Base-by-base conservation (phyloP, 805 yeast species). In the Wickerhamiella cacticola region DNA sequence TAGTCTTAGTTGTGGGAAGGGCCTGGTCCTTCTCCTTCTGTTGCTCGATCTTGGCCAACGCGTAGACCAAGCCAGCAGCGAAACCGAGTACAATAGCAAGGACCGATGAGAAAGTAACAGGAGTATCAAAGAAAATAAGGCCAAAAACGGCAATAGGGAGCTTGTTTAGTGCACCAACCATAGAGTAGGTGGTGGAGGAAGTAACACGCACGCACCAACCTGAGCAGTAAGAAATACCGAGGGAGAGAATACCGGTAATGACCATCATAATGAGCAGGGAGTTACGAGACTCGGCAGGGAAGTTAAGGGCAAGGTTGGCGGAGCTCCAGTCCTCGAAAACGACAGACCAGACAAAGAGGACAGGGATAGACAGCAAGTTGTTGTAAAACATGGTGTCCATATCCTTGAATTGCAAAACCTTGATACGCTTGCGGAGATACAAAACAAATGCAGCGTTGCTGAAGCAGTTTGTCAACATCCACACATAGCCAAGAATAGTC, bases 181-280 rank as follows among this genome's bases (percentile, higher is more conserved):
- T 92, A 48, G 96, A 86, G 72, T 92, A 92, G 48, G 98, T 92
- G 48, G 98, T 92, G 23, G 97, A 88, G 19, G 96, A 86, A 39
- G 98, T 92, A 55, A 92, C 97, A 72, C 98, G 85, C 56, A 92
- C 95, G 77, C 98, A 92, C 98, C 98, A 92, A 53, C 96, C 98
- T 10, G 97, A 87, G 68, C 96, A 86, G 77, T 92, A 92, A 40
- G 97, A 89, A 65, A 92, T 92, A 71, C 95, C 96, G 47, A 92
- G 95, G 26, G 96, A 82, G 40, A 94, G 81, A 57, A 84, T 76
- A 67, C 98, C 98, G 31, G 96, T 85, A 63, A 89, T 75, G 53
- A 92, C 60, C 95, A 92, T 88, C 58, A 86, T 80, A 40, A 80
- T 67, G 54, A 86, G 73, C 50, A 85, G 75, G 39, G 89, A 74